Evolutionary conservation across 2,329 filamentous ascomycete species (phyloP).

Genomic region (Graphilbum ipis-grandicollis): DNA sequence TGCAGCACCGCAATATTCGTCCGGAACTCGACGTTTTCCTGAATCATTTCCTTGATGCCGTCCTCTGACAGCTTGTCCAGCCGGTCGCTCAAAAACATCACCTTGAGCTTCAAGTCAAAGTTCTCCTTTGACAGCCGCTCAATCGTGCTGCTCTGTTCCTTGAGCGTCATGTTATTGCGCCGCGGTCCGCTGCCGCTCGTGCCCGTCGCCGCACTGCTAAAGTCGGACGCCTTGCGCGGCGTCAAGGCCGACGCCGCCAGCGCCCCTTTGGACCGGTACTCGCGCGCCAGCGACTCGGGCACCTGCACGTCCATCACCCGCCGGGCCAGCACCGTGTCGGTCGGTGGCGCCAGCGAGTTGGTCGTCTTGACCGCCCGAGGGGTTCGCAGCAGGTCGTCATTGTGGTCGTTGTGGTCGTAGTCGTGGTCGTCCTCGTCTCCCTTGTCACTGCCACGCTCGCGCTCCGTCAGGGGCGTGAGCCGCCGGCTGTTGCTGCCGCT

Average conservation of each 20-base stretch:
- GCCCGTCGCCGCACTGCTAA: background rate
- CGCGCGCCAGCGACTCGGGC: conserved; percentile 70
- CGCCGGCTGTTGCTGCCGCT: too few species aligned
- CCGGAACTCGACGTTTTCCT: conserved; percentile 89
- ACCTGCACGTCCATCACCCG: conserved; percentile 84
- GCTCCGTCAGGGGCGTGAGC: too few species aligned
- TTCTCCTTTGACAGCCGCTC: conserved; percentile 95
- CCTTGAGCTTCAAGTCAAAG: conserved; percentile 91
- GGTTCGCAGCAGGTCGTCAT: conserved; percentile 42
- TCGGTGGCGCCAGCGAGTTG: conserved; percentile 41
- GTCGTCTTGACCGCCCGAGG: conserved; percentile 43
- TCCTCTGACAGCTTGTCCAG: conserved; percentile 89
- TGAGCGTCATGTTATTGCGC: conserved; percentile 57
- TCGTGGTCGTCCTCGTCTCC: conserved; percentile 30
- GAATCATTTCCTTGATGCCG: conserved; percentile 94
- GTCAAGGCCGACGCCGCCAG: conserved; percentile 31
- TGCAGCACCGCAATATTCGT: conserved; percentile 77
- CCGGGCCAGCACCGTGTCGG: conserved; percentile 75
- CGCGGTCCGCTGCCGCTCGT: background rate
- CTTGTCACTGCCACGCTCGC: background rate
- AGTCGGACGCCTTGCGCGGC: too few species aligned
- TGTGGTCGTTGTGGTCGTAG: conserved; percentile 18
- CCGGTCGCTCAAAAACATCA: conserved; percentile 90
- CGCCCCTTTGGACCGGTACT: conserved; percentile 64
- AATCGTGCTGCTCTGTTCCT: conserved; percentile 95